Evolutionary conservation across 345 rosid genomes (phyloP).

Genomic region (Salix viminalis): DNA sequence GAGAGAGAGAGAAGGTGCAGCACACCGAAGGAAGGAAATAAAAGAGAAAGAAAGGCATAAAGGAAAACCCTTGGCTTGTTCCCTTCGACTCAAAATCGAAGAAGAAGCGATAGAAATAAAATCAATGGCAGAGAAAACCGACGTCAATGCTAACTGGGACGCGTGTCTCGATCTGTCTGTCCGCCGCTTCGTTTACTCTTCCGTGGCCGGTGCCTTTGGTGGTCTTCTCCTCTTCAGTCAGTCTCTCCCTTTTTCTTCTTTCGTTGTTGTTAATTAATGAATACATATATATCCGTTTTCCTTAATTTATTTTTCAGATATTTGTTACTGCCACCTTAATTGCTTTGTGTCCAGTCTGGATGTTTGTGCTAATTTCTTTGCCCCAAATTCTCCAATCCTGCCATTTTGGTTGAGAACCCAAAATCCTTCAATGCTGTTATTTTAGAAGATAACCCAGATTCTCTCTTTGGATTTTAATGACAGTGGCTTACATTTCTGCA

Average conservation of each 20-base stretch:
- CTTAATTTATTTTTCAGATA: not conserved
- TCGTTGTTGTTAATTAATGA: not conserved
- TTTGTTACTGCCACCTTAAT: not conserved
- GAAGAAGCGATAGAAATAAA: not conserved
- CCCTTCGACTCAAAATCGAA: no score
- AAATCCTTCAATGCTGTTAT: not conserved
- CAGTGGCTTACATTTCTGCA: no score
- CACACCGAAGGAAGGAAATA: no score
- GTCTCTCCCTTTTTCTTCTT: constrained; percentile 13
- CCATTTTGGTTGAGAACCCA: not conserved
- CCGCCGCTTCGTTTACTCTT: constrained; percentile 78
- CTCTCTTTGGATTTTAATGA: not conserved
- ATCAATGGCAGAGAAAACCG: constrained; percentile 15
- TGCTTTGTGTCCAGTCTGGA: not conserved
- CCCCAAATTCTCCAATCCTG: not conserved
- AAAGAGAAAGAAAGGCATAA: no score
- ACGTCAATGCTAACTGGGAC: constrained; percentile 74
- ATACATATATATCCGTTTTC: no score
- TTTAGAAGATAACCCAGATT: not conserved
- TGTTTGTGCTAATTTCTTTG: not conserved
- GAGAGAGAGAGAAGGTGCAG: no score
- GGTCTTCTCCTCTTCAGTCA: constrained; percentile 88
- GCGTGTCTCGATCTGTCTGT: constrained; percentile 79
- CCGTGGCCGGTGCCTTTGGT: constrained; percentile 72
- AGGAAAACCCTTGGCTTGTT: no score